Base-by-base conservation (phyloP, 805 yeast species). In the Scheffersomyces ergatensis region DNA sequence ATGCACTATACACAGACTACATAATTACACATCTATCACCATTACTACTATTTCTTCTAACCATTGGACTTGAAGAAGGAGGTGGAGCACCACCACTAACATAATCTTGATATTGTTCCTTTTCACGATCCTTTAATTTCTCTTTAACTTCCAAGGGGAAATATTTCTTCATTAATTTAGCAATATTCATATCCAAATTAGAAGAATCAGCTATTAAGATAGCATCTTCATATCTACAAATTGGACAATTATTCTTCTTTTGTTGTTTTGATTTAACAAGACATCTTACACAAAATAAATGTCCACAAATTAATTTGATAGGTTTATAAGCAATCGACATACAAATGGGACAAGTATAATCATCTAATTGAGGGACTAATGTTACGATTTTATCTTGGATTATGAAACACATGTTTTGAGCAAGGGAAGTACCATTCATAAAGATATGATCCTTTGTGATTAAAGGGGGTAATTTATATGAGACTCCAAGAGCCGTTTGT, bases 261-360 rank as follows among this genome's bases (percentile, higher is more conserved):
- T 76, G 72, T 39, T 85, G 70, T 57, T 84, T 85, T 47, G 85
- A 53, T 50, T 83, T 82, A 19, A 85, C 82, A 42, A 84, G 58
- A 50, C 93, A 85, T 36, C 90, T 62, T 3, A 85, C 79, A 56
- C 93, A 85, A 57, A 84, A 85, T 16, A 83, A 62, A 54, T 85
- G 93, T 1, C 74, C 74, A 57, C 93, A 85, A 8, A 59, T 62
- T 13, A 85, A 63, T 36, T 80, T 62, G 36, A 85, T 80, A 2
- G 93, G 93, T 51, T 83, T 82, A 62, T 74, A 85, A 0, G 89
- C 89, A 34, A 85, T 72, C 2, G 77, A 71, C 57, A 77, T 74
- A 55, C 93, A 85, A 8, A 85, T 78, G 1, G 90, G 88, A 54
- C 93, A 85, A 1, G 78, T 65, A 51, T 83, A 85, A 55, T 85